Evolutionary conservation across 805 yeast genomes (phyloP), one percentile per base, ranked within the genome.

Genomic region (Starmerella ratchasimensis): DNA sequence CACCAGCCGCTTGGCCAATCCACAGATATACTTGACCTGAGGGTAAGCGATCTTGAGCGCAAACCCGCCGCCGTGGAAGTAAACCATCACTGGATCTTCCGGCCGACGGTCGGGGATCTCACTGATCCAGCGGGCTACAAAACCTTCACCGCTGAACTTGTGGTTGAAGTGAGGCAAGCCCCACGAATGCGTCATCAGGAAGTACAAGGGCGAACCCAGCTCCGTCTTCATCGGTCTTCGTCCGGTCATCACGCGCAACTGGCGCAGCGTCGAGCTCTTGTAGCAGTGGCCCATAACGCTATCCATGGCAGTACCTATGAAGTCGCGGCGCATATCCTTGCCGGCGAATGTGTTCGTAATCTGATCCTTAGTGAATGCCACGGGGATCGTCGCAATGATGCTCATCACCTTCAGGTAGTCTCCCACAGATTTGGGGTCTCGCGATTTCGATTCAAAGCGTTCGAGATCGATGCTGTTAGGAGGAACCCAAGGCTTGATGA

Each of bases 51-150:
- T 46, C 33, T 45, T 47, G 13, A 50, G 41, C 14, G 44, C 41
- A 33, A 31, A 50, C 7, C 49, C 55, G 10, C 56, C 56, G 15
- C 56, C 56, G 23, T 52, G 55, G 16, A 50, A 19, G 27, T 50
- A 52, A 9, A 47, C 31, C 1, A 52, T 22, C 16, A 52, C 55
- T 1, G 53, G 55, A 29, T 51, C 56, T 5, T 43, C 35, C 3
- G 38, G 38, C 10, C 15, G 18, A 11, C 56, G 46, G 31, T 42
- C 43, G 4, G 38, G 42, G 3, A 39, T 39, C 38, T 52, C 52
- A 21, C 34, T 28, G 27, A 52, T 38, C 55, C 55, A 52, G 22
- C 49, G 46, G n/a, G 50, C 51, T 6, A 28, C 36, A 32, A 41
- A 43, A 13, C 41, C 38, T 1, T 26, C 27, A 15, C 36, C 46